Base-by-base conservation (phyloP, 169 alveolate species). In the Toxoplasma gondii region DNA sequence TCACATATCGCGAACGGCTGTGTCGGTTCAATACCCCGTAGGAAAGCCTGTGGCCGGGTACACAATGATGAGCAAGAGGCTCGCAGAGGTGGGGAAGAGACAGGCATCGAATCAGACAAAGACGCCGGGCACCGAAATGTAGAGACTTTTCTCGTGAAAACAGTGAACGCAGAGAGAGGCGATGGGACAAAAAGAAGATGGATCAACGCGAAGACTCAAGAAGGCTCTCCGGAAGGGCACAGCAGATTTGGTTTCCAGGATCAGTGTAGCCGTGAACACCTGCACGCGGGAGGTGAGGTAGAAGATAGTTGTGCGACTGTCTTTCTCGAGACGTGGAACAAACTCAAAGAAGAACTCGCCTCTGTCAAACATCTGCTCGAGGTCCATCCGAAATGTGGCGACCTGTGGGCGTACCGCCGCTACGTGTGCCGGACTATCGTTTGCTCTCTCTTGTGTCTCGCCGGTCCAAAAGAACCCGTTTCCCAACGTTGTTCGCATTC, bases 381-480 rank as follows among this genome's bases (percentile, higher is more conserved):
- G 86, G 45, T 78, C 10, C 86, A 78, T n/a, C 86, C 86, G 39
- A 78, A 78, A 38, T 36, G 86, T n/a, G 86, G 86, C 1, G 86
- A 78, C 29, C 86, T 78, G n/a, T 78, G 86, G 86, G 86, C 86
- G 27, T 78, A 19, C 19, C 86, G 86, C 22, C 86, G 86, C 27
- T 78, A 5, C 45, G 86, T 78, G 86, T 78, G 86, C 49, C 86
- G 86, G 39, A 38, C 39, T 2, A n/a, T 4, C 43, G 29, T 78
- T 16, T 31, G 86, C 45, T 31, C n/a, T 19, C 86, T 78, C 44
- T 10, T 22, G 74, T 27, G n/a, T 64, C 34, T 27, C 24, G n/a
- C n/a, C 22, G n/a, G 74, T 27, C n/a, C 9, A 31, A 64, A 31
- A 31, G 22, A 27, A 22, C 74, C 4, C 29, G 74, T 19, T 16